Conservation (phyloP, 768 basidiomycete genomes). For the Lanmaoa pseudosensibilis region DNA sequence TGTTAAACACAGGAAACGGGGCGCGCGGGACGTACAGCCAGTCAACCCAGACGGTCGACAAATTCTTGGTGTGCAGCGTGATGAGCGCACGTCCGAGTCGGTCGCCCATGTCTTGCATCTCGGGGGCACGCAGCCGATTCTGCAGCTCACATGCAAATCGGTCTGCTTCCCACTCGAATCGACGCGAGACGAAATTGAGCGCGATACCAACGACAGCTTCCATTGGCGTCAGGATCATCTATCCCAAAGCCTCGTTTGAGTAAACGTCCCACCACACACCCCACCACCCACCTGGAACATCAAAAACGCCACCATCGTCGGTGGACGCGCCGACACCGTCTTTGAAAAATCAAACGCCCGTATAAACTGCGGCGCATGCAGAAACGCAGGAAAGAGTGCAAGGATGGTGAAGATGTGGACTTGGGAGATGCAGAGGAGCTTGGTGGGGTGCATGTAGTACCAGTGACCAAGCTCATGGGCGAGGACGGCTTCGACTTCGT, state of each 20-base stretch:
- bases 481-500: constrained; percentile 96
- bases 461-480: constrained; percentile 98
- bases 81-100: constrained; percentile 81
- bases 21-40: constrained; percentile 57
- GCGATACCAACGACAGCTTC: constrained; percentile 70
- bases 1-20: background rate
- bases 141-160: constrained; percentile 77
- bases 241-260: background rate
- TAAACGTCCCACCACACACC: background rate
- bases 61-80: constrained; percentile 86
- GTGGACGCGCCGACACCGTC: constrained; percentile 60
- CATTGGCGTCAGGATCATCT: constrained; percentile 81
- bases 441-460: constrained; percentile 88
- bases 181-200: constrained; percentile 81
- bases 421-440: constrained; percentile 84
- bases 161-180: constrained; percentile 94
- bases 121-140: constrained; percentile 41
- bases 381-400: constrained; percentile 86
- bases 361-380: constrained; percentile 75
- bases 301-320: constrained; percentile 82
- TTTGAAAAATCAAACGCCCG: constrained; percentile 79
- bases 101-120: constrained; percentile 84
- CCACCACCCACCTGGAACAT: constrained; percentile 67
- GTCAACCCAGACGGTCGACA: constrained; percentile 93
- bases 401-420: constrained; percentile 86